These are phyloP conservation scores for Metschnikowia colocasiae DNA, from an alignment of 805 yeast genomes.

Conservation along the genomic window DNA sequence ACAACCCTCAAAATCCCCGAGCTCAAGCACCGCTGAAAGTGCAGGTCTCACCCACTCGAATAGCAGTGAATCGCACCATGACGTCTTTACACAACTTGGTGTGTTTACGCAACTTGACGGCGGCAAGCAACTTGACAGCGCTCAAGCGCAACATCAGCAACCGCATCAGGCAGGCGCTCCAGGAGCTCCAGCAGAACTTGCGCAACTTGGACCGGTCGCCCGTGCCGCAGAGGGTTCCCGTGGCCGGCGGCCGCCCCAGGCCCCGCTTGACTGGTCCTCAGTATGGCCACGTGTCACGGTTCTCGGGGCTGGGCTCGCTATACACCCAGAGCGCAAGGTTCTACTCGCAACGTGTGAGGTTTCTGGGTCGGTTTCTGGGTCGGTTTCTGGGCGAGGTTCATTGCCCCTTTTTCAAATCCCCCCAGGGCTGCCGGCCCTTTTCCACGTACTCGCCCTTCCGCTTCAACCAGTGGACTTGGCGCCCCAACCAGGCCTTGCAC, in stretches of 20 bases:
- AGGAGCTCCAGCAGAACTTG: slow-evolving; percentile 40
- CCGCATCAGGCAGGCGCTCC: slow-evolving; percentile 45
- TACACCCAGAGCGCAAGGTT: no score
- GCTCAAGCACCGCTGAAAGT: no score
- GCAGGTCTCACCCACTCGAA: no score
- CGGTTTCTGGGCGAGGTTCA: no score
- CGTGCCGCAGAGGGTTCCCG: slow-evolving; percentile 30
- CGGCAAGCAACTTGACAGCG: slow-evolving; percentile 40
- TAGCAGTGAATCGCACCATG: no score
- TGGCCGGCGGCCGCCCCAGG: slow-evolving; percentile 29
- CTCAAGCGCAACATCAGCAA: slow-evolving; percentile 42
- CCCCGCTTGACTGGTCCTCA: not conserved
- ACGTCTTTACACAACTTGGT: not conserved
- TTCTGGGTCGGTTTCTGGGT: no score
- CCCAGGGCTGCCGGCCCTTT: slow-evolving; percentile 10
- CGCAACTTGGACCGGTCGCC: slow-evolving; percentile 21
- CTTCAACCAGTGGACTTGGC: slow-evolving; percentile 16
- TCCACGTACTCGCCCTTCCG: slow-evolving; percentile 10
- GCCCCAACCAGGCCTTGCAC: slow-evolving; percentile 15
- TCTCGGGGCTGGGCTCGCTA: not conserved
- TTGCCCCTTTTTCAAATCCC: no score
- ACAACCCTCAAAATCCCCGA: no score
- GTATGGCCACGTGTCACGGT: not conserved
- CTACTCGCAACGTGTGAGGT: no score
- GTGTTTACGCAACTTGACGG: slow-evolving; percentile 10